These are phyloP conservation scores for rapeseed (Brassica napus) DNA, from an alignment of 345 rosid species.

Conservation along the genomic window Da-Ae NC_063448.1:7652501-7653000, in stretches of 20 bases:
- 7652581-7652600: background rate
- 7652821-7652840: background rate
- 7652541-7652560: constrained; percentile 1
- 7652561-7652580: constrained; percentile 3
- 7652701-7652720: background rate
- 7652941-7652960: background rate
- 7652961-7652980: background rate
- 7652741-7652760: background rate
- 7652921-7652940: constrained; percentile 20
- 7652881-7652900: background rate
- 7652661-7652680: background rate
- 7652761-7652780: background rate
- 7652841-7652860: background rate
- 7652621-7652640: background rate
- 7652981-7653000: constrained; percentile 24
- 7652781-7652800: background rate
- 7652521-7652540: constrained; percentile 14
- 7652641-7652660: background rate
- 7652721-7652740: background rate
- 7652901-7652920: constrained; percentile 12
- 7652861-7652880: background rate
- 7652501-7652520: constrained; percentile 13
- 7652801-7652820: background rate
- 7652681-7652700: background rate
- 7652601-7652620: background rate